These are phyloP conservation scores for Colletotrichum sp. DNA, from an alignment of 2,329 filamentous ascomycete species.

Conservation along the genomic window DNA sequence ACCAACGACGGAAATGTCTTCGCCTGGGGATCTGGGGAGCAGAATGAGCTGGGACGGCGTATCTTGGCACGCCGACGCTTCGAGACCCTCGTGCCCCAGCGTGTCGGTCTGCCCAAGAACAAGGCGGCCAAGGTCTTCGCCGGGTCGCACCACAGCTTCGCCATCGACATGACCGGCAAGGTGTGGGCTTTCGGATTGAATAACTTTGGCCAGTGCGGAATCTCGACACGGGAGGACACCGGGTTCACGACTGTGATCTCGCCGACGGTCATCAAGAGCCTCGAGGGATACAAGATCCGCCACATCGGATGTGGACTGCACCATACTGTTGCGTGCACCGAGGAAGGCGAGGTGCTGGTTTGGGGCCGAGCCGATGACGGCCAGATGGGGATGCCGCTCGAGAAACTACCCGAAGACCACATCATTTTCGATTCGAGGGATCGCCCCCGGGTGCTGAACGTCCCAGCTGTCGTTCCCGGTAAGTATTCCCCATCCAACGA, in stretches of 20 bases:
- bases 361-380: conserved; percentile 56
- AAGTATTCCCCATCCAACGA: background rate
- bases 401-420: conserved; percentile 51
- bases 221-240: conserved; percentile 33
- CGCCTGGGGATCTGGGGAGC: conserved; percentile 62
- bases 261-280: conserved; percentile 57
- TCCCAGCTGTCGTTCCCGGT: conserved; percentile 31
- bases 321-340: conserved; percentile 59
- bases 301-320: conserved; percentile 68
- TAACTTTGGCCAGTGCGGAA: conserved; percentile 72
- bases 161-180: conserved; percentile 65
- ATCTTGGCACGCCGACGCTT: conserved; percentile 53
- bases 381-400: conserved; percentile 61
- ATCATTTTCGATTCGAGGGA: conserved; percentile 67
- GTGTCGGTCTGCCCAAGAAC: conserved; percentile 24
- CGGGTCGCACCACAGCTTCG: conserved; percentile 72
- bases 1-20: conserved; percentile 54
- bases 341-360: conserved; percentile 43
- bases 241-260: conserved; percentile 47
- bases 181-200: conserved; percentile 75
- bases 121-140: conserved; percentile 47
- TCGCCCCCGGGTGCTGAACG: conserved; percentile 67
- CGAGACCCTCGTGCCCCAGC: conserved; percentile 49
- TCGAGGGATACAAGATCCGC: conserved; percentile 58
- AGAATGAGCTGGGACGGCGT: conserved; percentile 44